A percentile compares a stretch with the other conserved stretches of the same genome.
Evolutionary conservation across 768 basidiomycete genomes (phyloP).

Genomic region (Russula abietina): DNA sequence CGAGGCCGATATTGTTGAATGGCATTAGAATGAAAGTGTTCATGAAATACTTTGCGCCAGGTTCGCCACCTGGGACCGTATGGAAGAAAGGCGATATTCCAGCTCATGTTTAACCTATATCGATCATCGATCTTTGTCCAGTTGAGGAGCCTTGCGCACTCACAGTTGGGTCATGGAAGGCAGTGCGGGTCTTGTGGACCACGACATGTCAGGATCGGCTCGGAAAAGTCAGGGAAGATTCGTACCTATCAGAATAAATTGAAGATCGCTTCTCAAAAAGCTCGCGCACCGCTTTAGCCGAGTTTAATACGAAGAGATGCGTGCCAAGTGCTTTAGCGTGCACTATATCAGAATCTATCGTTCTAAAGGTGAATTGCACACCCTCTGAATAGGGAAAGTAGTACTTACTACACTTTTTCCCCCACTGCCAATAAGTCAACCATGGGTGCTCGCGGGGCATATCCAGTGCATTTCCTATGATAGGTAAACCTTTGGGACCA

Average conservation of each 20-base stretch:
- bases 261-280: conserved; percentile 25
- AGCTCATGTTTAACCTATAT: conserved; percentile 14
- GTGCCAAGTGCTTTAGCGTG: conserved; percentile 19
- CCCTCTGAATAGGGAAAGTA: not conserved
- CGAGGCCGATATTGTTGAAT: conserved; percentile 13
- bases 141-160: not conserved
- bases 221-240: too few relatives aligned
- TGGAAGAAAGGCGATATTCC: conserved; percentile 21
- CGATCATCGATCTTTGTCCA: not conserved
- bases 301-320: conserved; percentile 35
- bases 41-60: conserved; percentile 20
- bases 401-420: conserved; percentile 23
- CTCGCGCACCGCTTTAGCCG: conserved; percentile 24
- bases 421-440: conserved; percentile 26
- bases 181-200: conserved; percentile 8
- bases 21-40: conserved; percentile 17
- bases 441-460: conserved; percentile 25
- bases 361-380: not conserved
- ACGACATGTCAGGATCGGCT: not conserved
- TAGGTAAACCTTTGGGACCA: conserved; percentile 25
- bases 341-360: conserved; percentile 20
- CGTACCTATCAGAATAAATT: conserved; percentile 24
- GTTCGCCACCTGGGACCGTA: conserved; percentile 16
- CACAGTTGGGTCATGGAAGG: conserved; percentile 18
- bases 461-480: conserved; percentile 27